Evolutionary conservation across 768 basidiomycete species (phyloP), one percentile per base, ranked within the genome.

Genomic region (Collybia mongolica): DNA sequence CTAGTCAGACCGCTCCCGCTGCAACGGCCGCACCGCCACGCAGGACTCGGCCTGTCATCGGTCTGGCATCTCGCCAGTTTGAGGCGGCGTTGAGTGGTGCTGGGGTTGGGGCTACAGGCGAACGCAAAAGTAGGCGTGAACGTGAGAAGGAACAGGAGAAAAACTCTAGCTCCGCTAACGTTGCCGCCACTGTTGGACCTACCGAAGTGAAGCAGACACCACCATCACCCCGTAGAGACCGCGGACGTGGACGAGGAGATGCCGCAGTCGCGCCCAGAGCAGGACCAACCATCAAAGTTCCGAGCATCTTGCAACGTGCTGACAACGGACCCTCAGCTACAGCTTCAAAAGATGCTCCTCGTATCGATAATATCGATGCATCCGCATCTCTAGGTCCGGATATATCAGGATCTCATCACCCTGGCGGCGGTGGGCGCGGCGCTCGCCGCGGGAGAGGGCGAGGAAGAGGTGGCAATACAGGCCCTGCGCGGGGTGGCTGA

Each of bases 61-160:
- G 86, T 0, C 61, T 86, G 6, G 83, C 75, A 0, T 82, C 81
- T 2, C 74, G 87, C 11, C 84, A 88, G 12, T 84, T 90, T 46
- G 86, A 88, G 56, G 86, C 82, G 6, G 88, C 88, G 6, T 65
- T 90, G 23, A 88, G 66, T 49, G 82, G 84, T 0, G 81, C 82
- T 0, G 83, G 82, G 5, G 80, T 82, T 3, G 64, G 73, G n/a
- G 65, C 67, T 28, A 58, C 60, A 11, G 51, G 46, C 11, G 55
- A 61, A 11, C 49, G 53, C 8, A 58, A 58, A 32, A 32, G 48
- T 9, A 19, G 54, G n/a, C 46, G 57, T 40, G 49, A 59, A 48
- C 47, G 49, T 29, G 65, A 60, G 38, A 46, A 58, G 55, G 57
- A 60, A 52, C 49, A 41, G 53, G 49, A 63, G 52, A 64, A 57